phyloP scores from a whole-genome alignment of 257 asterid genomes.

The Solanum verrucosum region DNA sequence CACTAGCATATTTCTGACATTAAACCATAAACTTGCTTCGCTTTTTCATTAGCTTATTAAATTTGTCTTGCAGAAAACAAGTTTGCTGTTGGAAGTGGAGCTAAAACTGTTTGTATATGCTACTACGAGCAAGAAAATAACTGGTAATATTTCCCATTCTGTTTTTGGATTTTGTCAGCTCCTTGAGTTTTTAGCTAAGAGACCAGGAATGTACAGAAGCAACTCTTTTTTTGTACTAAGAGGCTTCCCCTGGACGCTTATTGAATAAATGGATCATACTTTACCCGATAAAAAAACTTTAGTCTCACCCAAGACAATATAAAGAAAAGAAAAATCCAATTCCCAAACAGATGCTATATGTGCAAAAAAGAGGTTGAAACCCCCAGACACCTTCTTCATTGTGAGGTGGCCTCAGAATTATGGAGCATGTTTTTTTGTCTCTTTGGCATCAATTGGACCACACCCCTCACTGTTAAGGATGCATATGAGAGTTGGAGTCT shows the following conservation, averaged over 20 bases:
- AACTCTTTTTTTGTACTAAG: neutral
- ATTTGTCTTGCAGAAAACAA: conserved; percentile 64
- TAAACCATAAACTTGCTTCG: neutral
- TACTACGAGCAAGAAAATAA: conserved; percentile 98
- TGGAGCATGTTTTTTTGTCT: too few relatives aligned
- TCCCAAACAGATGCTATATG: too few relatives aligned
- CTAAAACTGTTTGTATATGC: conserved; percentile 97
- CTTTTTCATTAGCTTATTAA: conserved; percentile 1
- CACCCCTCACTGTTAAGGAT: too few relatives aligned
- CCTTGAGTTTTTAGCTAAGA: neutral
- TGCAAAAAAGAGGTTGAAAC: too few relatives aligned
- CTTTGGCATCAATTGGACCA: too few relatives aligned
- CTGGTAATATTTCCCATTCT: conserved; percentile 40
- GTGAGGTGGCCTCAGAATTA: too few relatives aligned
- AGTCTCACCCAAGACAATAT: too few relatives aligned
- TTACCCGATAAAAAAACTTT: conserved; percentile 40
- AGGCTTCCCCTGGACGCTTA: neutral
- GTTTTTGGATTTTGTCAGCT: neutral
- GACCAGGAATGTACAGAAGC: neutral
- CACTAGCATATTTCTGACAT: neutral
- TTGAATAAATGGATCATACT: neutral
- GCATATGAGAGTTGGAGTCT: too few relatives aligned
- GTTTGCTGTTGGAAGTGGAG: conserved; percentile 99
- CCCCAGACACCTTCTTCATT: too few relatives aligned
- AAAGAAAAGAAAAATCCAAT: too few relatives aligned